Base-by-base conservation (phyloP, 352 stramenopile genomes). In the Lagenidium giganteum region DNA sequence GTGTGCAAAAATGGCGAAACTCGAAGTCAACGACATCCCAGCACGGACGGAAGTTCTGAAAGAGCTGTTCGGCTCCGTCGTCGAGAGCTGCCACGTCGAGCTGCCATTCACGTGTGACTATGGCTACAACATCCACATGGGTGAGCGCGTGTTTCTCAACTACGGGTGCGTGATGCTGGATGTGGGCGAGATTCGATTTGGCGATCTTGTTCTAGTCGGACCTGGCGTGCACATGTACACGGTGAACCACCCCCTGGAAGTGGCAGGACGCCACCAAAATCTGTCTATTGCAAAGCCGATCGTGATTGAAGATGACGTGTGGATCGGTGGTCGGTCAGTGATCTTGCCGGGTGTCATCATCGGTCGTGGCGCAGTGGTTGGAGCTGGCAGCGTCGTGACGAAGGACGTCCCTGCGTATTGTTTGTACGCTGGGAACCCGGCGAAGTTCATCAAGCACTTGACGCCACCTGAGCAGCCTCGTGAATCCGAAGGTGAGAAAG, bases 81-180 rank as follows among this genome's bases (percentile, higher is more conserved):
- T 61, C 6, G n/a, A 54, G 1, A 39, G 66, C 24, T 57, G 62
- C 34, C 43, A 66, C 32, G 66, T 95, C 27, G 75, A 93, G 64
- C 67, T 78, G 51, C 79, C 75, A 4, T 91, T 95, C 55, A 61
- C 80, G 37, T 82, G 74, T 37, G 81, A 95, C 64, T 93, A 93
- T 58, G 83, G 81, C 16, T 82, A 51, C 53, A 87, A 93, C 47
- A 76, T 92, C 42, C 32, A 54, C 35, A 25, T 88, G 25, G 80
- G 67, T 8, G 54, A 76, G 25, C 66, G 66, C 41, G 78, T 89
- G 31, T 93, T 79, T 65, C 81, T 87, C 57, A 95, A 93, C 58
- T 88, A 85, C 62, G 78, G 82, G 47, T 92, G 78, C 40, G 68
- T 77, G 21, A 50, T 95, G 18, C 63, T 95, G 9, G 83, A 95